Conservation (phyloP, 2,329 filamentous ascomycete species). For the Pseudocercospora musae region DNA sequence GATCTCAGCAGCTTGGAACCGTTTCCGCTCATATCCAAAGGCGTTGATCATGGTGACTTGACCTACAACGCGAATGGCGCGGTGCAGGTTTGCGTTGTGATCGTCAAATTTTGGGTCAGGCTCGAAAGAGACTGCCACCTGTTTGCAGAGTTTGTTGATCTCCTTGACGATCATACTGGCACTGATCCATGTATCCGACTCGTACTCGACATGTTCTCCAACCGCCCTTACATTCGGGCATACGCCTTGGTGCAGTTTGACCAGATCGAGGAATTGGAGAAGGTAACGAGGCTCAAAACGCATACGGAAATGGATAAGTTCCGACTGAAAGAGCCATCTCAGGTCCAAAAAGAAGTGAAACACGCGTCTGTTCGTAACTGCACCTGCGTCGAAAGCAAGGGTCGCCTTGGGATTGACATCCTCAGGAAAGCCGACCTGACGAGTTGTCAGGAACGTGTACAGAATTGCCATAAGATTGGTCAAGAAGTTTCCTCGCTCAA, state of each 20-base stretch:
- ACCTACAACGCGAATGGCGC: slow-evolving; percentile 70
- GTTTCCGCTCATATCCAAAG: slow-evolving; percentile 77
- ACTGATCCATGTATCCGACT: slow-evolving; percentile 97
- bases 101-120: slow-evolving; percentile 48
- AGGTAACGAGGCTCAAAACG: slow-evolving; percentile 82
- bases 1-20: slow-evolving; percentile 84
- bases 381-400: slow-evolving; percentile 88
- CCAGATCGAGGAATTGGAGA: slow-evolving; percentile 89
- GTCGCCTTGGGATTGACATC: slow-evolving; percentile 83
- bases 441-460: slow-evolving; percentile 93
- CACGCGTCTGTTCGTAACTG: slow-evolving; percentile 90
- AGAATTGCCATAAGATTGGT: slow-evolving; percentile 93
- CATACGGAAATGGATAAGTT: slow-evolving; percentile 81
- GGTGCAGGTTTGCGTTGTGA: slow-evolving; percentile 63
- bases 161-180: slow-evolving; percentile 91
- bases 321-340: slow-evolving; percentile 83
- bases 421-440: slow-evolving; percentile 91
- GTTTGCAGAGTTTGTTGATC: slow-evolving; percentile 86
- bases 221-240: slow-evolving; percentile 90
- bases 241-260: slow-evolving; percentile 95
- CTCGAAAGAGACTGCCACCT: slow-evolving; percentile 83
- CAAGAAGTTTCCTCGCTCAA: slow-evolving; percentile 91
- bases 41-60: slow-evolving; percentile 86
- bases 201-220: slow-evolving; percentile 95
- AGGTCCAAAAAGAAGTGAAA: slow-evolving; percentile 97